phyloP scores from a whole-genome alignment of 78 protist genomes.

The Monosiga brevicollis region DNA sequence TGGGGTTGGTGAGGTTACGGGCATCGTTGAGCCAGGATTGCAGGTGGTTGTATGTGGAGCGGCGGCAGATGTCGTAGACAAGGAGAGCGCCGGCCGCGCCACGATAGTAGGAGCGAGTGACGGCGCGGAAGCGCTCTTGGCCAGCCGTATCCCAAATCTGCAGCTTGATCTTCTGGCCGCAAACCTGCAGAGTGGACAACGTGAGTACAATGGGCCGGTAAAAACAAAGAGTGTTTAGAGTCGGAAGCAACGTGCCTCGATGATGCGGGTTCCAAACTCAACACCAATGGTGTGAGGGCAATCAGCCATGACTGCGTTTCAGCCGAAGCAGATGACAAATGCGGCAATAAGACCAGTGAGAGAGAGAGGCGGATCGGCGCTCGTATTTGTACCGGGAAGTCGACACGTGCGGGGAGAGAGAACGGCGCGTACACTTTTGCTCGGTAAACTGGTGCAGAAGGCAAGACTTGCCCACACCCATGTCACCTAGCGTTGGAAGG shows the following conservation, averaged over 20 bases:
- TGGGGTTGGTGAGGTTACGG: conserved; percentile 68
- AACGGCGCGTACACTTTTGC: conserved; percentile 30
- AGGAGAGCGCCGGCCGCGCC: conserved; percentile 86
- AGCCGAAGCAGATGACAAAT: background rate
- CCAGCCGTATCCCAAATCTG: conserved; percentile 84
- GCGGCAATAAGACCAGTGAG: background rate
- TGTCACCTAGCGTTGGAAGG: conserved; percentile 43
- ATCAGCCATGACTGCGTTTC: conserved; percentile 36
- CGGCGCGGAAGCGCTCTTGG: conserved; percentile 72
- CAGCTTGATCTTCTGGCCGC: conserved; percentile 59
- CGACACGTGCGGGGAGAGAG: too few relatives aligned
- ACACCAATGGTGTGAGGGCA: conserved; percentile 77
- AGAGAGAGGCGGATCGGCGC: background rate
- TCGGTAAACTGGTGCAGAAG: conserved; percentile 67
- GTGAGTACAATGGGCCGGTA: too few relatives aligned
- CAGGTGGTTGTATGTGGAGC: conserved; percentile 59
- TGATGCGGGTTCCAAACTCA: conserved; percentile 68
- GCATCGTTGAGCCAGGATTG: conserved; percentile 73
- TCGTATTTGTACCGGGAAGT: conserved; percentile 19
- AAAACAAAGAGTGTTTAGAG: too few relatives aligned
- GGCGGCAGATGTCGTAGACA: conserved; percentile 84
- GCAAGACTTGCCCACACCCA: conserved; percentile 64
- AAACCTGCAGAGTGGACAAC: conserved; percentile 27
- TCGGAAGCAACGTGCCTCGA: conserved; percentile 32
- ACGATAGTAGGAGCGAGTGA: conserved; percentile 86